Evolutionary conservation across 2,329 filamentous ascomycete genomes (phyloP), one percentile per base, ranked within the genome.

Genomic region (Colletotrichum tofieldiae): DNA sequence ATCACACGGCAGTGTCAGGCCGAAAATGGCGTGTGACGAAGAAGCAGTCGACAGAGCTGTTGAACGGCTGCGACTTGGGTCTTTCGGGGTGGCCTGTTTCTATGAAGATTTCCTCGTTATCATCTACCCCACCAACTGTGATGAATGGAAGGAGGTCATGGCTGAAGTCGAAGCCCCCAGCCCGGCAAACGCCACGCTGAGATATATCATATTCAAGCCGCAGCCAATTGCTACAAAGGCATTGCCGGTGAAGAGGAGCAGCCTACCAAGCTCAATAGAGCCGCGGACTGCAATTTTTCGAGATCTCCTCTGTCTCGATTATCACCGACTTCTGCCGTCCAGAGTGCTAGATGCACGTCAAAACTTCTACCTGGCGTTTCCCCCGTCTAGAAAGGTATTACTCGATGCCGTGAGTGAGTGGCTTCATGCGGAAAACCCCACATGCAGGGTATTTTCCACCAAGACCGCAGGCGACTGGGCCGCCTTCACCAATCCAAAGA

Each of bases 311-410:
- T 77, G 76, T 2, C 75, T 83, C 23, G 77, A 79, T 16, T 83
- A 82, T 56, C 72, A 79, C 14, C 71, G 75, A 11, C 78, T 84
- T 1, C 67, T 75, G 5, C 78, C 77, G 1, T 37, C 55, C 18
- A 45, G 47, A 3, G n/a, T 56, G 18, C 35, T 64, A 35, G 56
- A 73, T 9, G 76, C 74, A 35, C 75, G 78, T 4, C 79, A 81
- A 59, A 78, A 77, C 32, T 86, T 89, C 74, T 90, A 85, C 72
- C 76, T 91, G 1, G 79, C 85, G 2, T 90, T 90, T 61, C 87
- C 88, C 0, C 75, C 76, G 0, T 79, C 81, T 2, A 79, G 80
- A 37, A 68, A 74, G 9, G 67, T 79, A 14, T 81, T 83, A 47
- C 79, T 80, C 23, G 74, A 79, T 11, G 81, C 85, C 11, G n/a